Percentiles rank a stretch among this genome's conserved stretches.
Evolutionary conservation across 805 yeast genomes (phyloP).

Genomic region (Candida khao-thaluensis): DNA sequence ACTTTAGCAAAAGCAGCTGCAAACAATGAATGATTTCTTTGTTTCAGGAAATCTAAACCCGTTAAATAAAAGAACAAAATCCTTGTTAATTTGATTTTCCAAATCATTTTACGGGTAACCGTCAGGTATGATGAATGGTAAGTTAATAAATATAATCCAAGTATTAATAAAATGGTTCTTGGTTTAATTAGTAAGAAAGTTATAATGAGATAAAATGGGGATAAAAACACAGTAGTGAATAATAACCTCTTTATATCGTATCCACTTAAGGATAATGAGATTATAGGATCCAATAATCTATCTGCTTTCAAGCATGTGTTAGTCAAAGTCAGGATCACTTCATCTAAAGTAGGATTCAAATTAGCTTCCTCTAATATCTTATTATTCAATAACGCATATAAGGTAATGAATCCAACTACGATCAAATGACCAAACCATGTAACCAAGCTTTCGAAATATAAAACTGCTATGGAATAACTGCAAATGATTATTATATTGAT

Average conservation of each 20-base stretch:
- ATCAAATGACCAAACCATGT: conserved; percentile 82
- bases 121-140: conserved; percentile 86
- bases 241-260: conserved; percentile 77
- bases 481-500: conserved; percentile 61
- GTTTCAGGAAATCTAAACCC: conserved; percentile 70
- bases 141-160: conserved; percentile 64
- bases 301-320: conserved; percentile 75
- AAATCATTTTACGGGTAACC: conserved; percentile 76
- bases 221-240: conserved; percentile 79
- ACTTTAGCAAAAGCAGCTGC: conserved; percentile 57
- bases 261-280: conserved; percentile 67
- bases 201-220: conserved; percentile 77
- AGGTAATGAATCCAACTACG: conserved; percentile 57
- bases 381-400: conserved; percentile 58
- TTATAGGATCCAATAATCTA: conserved; percentile 75
- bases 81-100: conserved; percentile 78
- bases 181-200: conserved; percentile 72
- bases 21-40: conserved; percentile 46
- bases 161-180: conserved; percentile 55
- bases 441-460: conserved; percentile 77
- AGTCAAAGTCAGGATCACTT: conserved; percentile 73
- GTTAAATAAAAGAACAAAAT: conserved; percentile 76
- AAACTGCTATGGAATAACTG: conserved; percentile 53
- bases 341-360: conserved; percentile 79
- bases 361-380: conserved; percentile 58